Evolutionary conservation across 805 yeast genomes (phyloP), one percentile per base, ranked within the genome.

Genomic region (Blastobotrys peoriensis): DNA sequence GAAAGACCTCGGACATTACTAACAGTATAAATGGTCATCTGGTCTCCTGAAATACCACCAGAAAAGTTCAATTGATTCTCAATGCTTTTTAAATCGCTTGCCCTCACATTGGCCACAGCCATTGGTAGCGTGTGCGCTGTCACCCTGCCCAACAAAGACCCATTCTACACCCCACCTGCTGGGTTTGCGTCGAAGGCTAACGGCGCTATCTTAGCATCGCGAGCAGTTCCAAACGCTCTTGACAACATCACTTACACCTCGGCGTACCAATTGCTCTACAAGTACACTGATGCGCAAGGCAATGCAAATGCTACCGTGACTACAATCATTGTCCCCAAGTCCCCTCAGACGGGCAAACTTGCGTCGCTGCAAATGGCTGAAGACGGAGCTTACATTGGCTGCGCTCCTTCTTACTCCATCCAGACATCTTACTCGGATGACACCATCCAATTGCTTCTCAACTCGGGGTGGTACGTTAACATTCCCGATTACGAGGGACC

Each of bases 401-500:
- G 62, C 42, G 56, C 58, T 10, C 64, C 64, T 3, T 55, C 60
- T 2, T 58, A 51, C 41, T 33, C 47, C 10, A 19, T 58, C 38
- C 50, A 40, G 34, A 43, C 36, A 17, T 37, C 45, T n/a, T 38
- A 46, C 23, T 35, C 44, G 5, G 43, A 34, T 36, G 34, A 38
- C 18, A 38, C 45, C 30, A 15, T 46, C 22, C 48, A 50, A 46
- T 25, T 38, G 19, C 22, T 48, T 39, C 47, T 56, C 9, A 21
- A 42, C 18, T 37, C 43, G 8, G 60, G 53, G 15, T 48, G 48
- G 45, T 40, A 39, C 37, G 49, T 52, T 16, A 38, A 30, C 18
- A 33, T 40, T 18, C 60, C 62, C n/a, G 62, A 59, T 41, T 55
- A 58, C 45, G 61, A 59, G 43, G 63, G 63, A 15, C 52, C 55